Evolutionary conservation across 495 filamentous ascomycete species (phyloP).

Genomic region (Hypoxylon cercidicola): DNA sequence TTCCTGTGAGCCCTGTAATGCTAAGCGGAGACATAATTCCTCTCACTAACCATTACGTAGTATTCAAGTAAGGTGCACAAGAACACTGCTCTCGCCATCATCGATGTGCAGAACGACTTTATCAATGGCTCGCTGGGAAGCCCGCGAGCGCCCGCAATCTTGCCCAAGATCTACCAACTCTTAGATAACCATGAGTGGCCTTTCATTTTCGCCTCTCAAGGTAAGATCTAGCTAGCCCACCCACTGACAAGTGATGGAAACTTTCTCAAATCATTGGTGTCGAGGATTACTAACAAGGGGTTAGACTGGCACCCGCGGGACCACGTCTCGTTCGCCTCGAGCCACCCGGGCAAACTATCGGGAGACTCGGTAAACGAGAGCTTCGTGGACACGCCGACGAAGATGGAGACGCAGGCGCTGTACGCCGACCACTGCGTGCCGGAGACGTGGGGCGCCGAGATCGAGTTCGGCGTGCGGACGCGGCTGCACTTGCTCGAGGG

Average conservation of each 20-base stretch:
- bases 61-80: constrained; percentile 41
- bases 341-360: constrained; percentile 27
- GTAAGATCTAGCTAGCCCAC: not conserved
- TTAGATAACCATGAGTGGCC: constrained; percentile 48
- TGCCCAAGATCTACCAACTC: constrained; percentile 45
- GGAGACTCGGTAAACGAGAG: constrained; percentile 38
- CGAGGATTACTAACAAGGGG: constrained; percentile 4
- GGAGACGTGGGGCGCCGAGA: constrained; percentile 43
- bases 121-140: constrained; percentile 46
- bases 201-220: constrained; percentile 47
- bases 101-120: constrained; percentile 49
- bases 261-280: not conserved
- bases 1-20: constrained; percentile 25
- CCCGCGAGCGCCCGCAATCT: constrained; percentile 40
- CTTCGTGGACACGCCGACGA: constrained; percentile 36
- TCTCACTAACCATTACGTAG: constrained; percentile 11
- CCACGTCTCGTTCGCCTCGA: constrained; percentile 44
- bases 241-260: too few species aligned
- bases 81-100: constrained; percentile 44
- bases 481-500: constrained; percentile 44
- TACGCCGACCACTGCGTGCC: constrained; percentile 46
- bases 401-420: constrained; percentile 42
- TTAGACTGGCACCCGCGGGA: constrained; percentile 40
- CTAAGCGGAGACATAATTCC: not conserved
- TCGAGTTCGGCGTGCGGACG: constrained; percentile 40